Evolutionary conservation across 2,329 filamentous ascomycete genomes (phyloP), one percentile per base, ranked within the genome.

Genomic region (Didymella keratinophila): DNA sequence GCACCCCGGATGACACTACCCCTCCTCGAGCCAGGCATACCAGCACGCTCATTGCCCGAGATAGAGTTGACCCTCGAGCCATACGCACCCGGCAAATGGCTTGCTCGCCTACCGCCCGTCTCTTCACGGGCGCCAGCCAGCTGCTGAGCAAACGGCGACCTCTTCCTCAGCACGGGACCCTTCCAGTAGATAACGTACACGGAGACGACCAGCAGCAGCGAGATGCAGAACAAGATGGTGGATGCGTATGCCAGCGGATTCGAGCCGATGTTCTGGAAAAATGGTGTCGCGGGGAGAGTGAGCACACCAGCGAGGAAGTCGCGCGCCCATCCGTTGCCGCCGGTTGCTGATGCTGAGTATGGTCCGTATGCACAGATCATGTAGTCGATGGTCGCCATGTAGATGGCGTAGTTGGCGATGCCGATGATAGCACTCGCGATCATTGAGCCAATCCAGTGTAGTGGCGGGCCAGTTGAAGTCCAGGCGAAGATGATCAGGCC

Each of bases 371-470:
- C 87, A 57, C 87, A 88, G 34, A 91, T 85, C 87, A 92, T 92
- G 78, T 92, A 93, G 75, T 92, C 89, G 64, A 91, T 90, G 0
- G 89, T 92, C 0, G 89, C 88, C 88, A 91, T 91, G 77, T 92
- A 91, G 58, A 91, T 90, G 42, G 84, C 79, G 58, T 89, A 90
- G 50, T 74, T 93, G 53, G 89, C 89, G 53, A 92, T 87, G 32
- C 89, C 90, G 49, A 93, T 87, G 45, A 91, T 80, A 16, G 82
- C 82, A 2, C 83, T 82, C 61, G 88, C 90, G 52, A 92, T 78
- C 79, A 89, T 84, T 11, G 87, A 86, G 0, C 83, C 87, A 25
- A 91, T 86, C 90, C 90, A 93, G 70, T 88, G 87, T 3, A 89
- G 72, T 2, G 81, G 78, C 0, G 88, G 88, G 0, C 87, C 87